phyloP scores from a whole-genome alignment of 805 yeast species.

The Saccharomyces paradoxus region DNA sequence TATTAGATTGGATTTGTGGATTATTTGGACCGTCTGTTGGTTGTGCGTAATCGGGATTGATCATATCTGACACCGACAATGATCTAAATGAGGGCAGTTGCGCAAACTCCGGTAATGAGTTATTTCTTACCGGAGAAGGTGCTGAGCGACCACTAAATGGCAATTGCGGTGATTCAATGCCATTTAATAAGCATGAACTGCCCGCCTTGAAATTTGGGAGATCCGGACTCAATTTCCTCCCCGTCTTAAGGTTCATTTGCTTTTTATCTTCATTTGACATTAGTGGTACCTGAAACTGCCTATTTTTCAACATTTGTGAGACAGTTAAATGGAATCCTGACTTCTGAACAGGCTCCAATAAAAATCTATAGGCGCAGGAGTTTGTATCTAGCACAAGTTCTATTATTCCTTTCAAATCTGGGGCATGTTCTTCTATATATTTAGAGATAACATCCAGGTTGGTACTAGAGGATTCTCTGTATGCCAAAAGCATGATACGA shows the following conservation, averaged over 20 bases:
- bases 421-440: constrained; percentile 61
- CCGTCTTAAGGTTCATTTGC: not conserved
- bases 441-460: constrained; percentile 55
- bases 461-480: constrained; percentile 18
- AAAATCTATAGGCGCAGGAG: constrained; percentile 16
- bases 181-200: not conserved
- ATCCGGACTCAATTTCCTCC: not conserved
- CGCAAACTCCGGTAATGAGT: not conserved
- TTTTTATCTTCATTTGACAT: not conserved
- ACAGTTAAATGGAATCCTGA: constrained; percentile 24
- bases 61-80: not conserved
- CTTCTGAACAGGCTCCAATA: constrained; percentile 19
- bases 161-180: not conserved
- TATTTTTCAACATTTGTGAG: constrained; percentile 12
- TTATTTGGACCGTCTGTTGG: not conserved
- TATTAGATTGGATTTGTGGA: not conserved
- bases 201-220: not conserved
- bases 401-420: constrained; percentile 27
- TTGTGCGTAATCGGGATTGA: not conserved
- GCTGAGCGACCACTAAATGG: not conserved
- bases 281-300: not conserved
- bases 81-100: not conserved
- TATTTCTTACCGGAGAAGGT: not conserved
- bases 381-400: constrained; percentile 15
- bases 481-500: constrained; percentile 12